Conservation (phyloP, 169 alveolate species). For the Eimeria tenella region DNA sequence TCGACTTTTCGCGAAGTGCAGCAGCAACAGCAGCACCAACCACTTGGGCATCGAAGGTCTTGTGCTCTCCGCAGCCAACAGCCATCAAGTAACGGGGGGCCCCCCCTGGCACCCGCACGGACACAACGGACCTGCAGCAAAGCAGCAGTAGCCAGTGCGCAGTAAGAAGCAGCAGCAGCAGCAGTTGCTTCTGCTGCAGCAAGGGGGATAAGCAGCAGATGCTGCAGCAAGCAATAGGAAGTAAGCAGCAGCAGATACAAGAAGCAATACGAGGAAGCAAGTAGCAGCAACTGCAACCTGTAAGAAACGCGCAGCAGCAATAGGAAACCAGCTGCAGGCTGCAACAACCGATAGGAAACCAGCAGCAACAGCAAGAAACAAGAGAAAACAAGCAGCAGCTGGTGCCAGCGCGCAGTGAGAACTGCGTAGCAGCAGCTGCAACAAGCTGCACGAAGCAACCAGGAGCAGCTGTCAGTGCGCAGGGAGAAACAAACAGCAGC, state of each 20-base stretch:
- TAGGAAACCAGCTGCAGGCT: no score
- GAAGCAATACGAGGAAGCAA: not conserved
- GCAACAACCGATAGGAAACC: no score
- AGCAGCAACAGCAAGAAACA: no score
- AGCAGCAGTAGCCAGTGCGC: not conserved
- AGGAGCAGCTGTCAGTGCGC: no score
- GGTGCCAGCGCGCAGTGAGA: no score
- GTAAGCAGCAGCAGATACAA: not conserved
- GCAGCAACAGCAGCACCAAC: slow-evolving; percentile 27
- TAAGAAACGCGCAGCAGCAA: no score
- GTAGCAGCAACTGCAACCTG: no score
- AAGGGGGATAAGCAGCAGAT: not conserved
- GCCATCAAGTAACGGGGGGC: not conserved
- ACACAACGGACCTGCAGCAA: slow-evolving; percentile 4
- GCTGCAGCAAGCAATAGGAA: no score
- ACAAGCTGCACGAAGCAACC: no score
- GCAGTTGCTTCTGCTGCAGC: not conserved
- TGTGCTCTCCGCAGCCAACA: slow-evolving; percentile 9
- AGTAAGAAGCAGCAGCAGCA: not conserved
- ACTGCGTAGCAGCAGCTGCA: no score
- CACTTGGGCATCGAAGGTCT: not conserved
- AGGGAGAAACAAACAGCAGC: no score
- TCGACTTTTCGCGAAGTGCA: not conserved
- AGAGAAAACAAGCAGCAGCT: no score
- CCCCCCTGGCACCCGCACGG: not conserved